phyloP scores from a whole-genome alignment of 768 basidiomycete species.

The Phanerochaete carnosa region DNA sequence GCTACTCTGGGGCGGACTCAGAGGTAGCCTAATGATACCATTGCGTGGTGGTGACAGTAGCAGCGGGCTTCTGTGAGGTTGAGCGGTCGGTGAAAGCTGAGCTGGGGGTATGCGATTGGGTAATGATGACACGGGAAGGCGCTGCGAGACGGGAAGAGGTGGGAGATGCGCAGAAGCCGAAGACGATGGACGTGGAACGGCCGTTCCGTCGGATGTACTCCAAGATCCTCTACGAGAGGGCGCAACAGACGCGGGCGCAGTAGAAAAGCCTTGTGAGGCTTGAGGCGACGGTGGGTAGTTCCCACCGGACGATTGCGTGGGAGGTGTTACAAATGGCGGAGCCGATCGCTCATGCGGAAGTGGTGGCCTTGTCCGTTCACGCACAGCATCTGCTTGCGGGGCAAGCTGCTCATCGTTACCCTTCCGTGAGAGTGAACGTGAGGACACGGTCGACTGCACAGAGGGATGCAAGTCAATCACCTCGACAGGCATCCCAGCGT shows the following conservation, averaged over 20 bases:
- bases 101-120: not conserved
- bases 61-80: conserved; percentile 2
- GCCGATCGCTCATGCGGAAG: conserved; percentile 27
- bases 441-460: conserved; percentile 15
- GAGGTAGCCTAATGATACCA: conserved; percentile 9
- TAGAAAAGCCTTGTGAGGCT: conserved; percentile 10
- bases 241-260: conserved; percentile 17
- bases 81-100: conserved; percentile 6
- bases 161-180: conserved; percentile 14
- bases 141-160: not conserved
- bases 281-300: conserved; percentile 17
- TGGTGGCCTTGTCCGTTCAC: conserved; percentile 22
- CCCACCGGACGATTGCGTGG: conserved; percentile 13
- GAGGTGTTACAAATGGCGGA: conserved; percentile 26
- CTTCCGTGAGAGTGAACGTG: conserved; percentile 14
- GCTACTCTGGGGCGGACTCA: conserved; percentile 7
- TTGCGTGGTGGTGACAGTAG: conserved; percentile 1
- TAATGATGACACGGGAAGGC: conserved; percentile 9
- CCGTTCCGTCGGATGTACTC: conserved; percentile 16
- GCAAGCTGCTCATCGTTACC: conserved; percentile 17
- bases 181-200: conserved; percentile 17
- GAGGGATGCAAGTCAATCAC: conserved; percentile 19
- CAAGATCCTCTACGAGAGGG: conserved; percentile 22
- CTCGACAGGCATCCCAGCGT: conserved; percentile 24
- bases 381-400: conserved; percentile 10